Conservation (phyloP, 805 yeast genomes). For the Kazachstania kunashirensis region DNA sequence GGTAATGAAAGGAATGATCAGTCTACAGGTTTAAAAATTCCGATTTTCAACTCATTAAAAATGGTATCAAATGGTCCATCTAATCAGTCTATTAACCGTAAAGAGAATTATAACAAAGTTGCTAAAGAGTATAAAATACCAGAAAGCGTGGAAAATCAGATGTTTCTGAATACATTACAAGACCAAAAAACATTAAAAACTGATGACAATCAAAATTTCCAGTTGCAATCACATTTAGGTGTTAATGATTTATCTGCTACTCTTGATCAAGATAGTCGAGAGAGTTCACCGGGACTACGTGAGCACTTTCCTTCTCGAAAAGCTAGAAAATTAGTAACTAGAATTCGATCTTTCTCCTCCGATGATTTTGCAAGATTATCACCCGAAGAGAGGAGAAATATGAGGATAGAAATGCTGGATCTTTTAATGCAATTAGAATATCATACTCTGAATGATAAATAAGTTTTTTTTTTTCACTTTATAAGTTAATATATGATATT, state of each 20-base stretch:
- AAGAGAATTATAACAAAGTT: too few relatives aligned
- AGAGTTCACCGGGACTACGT: conserved; percentile 10
- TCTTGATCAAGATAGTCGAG: conserved; percentile 1
- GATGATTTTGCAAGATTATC: conserved; percentile 11
- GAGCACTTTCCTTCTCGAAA: conserved; percentile 16
- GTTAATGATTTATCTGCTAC: neutral
- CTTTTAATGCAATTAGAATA: conserved; percentile 21
- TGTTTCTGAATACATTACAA: neutral
- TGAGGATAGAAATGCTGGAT: conserved; percentile 19
- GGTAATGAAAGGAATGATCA: neutral
- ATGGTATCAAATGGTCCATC: too few relatives aligned
- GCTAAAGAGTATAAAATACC: too few relatives aligned
- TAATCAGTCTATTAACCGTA: too few relatives aligned
- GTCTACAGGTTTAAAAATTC: neutral
- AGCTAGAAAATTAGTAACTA: conserved; percentile 13
- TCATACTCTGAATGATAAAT: conserved; percentile 2
- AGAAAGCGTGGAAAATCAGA: too few relatives aligned
- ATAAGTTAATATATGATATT: neutral
- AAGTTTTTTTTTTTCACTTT: neutral
- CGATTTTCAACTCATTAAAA: conserved; percentile 2
- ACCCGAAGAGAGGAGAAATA: conserved; percentile 16
- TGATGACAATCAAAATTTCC: neutral
- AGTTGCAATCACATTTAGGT: too few relatives aligned
- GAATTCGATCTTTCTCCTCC: conserved; percentile 11
- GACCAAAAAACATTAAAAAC: neutral